phyloP scores from a whole-genome alignment of 83 land plant species.

The Diphasiastrum complanatum region DNA sequence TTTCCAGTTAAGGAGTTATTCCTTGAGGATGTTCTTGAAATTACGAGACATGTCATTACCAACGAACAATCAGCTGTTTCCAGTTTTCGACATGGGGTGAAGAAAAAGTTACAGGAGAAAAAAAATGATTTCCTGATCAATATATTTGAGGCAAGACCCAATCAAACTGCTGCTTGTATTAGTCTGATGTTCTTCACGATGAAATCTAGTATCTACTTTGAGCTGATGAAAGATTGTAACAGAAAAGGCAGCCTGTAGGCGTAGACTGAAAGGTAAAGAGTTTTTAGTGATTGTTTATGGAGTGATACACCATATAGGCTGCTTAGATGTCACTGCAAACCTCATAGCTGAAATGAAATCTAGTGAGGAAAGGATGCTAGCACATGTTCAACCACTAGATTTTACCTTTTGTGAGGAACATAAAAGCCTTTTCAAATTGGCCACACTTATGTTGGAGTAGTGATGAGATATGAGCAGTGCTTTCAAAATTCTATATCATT shows the following conservation, averaged over 20 bases:
- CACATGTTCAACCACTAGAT: no score
- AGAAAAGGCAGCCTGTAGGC: neutral
- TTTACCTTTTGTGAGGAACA: no score
- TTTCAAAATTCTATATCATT: no score
- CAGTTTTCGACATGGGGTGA: conserved; percentile 30
- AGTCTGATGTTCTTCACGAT: no score
- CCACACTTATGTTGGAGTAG: no score
- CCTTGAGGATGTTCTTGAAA: conserved; percentile 82
- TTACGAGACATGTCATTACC: conserved; percentile 44
- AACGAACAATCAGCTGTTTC: conserved; percentile 26
- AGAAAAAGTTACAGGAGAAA: conserved; percentile 41
- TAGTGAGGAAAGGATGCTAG: no score
- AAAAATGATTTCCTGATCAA: conserved; percentile 55
- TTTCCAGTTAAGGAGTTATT: conserved; percentile 77
- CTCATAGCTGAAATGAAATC: no score
- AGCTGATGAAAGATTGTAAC: neutral
- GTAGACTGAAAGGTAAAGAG: neutral
- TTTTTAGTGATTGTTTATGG: neutral
- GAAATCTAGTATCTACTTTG: neutral
- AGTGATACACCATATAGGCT: no score
- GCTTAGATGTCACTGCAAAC: no score
- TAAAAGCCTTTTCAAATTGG: no score
- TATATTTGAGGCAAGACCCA: conserved; percentile 55
- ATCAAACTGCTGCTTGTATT: neutral
- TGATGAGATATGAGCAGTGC: no score